Evolutionary conservation across 345 rosid genomes (phyloP), one percentile per base, ranked within the genome.

Genomic region (Cardamine chenopodiifolia): DNA sequence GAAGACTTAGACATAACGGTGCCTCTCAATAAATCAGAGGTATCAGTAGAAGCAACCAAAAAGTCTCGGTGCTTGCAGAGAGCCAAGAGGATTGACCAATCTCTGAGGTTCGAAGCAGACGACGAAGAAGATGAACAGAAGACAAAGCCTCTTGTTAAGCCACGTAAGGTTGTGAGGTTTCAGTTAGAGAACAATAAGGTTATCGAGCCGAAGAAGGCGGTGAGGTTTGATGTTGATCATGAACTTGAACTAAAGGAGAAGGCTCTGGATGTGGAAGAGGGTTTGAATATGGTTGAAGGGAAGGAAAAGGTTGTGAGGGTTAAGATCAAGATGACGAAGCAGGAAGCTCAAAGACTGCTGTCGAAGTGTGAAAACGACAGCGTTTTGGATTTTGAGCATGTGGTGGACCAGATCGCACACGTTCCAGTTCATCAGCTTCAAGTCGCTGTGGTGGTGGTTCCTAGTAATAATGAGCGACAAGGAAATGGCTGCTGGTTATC

Each of bases 291-390:
- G 8, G 75, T 7, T 13, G 50, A 37, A 25, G 60, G 63, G 14
- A 49, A 75, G 20, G 70, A 78, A 11, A 52, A 39, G 12, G 73
- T 71, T 62, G 57, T 82, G 23, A 83, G 90, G 73, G 83, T 90
- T 26, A 88, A 84, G 82, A 79, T 90, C 68, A 82, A 31, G 88
- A 87, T 90, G 96, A 88, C 90, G 7, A 85, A 78, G 71, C 34
- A 66, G 18, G 89, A 86, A 75, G 96, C 92, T 4, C 74, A 76
- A 29, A 80, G 85, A 4, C 42, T 88, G n/a, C 19, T 88, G 34
- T 53, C 81, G 0, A 87, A 82, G 73, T 81, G 92, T 40, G 71
- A 79, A 78, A 82, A 84, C 3, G 90, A 84, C 70, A 85, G 85
- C 29, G 53, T 82, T 59, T 84, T 86, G 53, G 82, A 77, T 35